Evolutionary conservation across 345 rosid genomes (phyloP).

Genomic region (Hevea brasiliensis): DNA sequence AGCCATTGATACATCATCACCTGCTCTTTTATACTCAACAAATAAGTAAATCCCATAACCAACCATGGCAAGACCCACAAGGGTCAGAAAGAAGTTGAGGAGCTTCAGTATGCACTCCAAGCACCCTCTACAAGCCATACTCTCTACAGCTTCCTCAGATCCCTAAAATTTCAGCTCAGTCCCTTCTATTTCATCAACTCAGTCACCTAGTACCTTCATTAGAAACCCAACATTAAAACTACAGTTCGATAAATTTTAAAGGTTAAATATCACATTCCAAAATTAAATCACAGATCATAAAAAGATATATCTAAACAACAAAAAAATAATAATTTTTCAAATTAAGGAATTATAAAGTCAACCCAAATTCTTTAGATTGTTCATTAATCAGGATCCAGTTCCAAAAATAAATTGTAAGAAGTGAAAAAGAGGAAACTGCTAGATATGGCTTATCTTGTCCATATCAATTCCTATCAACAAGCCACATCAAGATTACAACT

Average conservation of each 20-base stretch:
- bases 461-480: too few species aligned
- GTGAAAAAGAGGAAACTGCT: background rate
- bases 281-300: background rate
- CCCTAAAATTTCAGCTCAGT: constrained; percentile 15
- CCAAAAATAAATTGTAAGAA: background rate
- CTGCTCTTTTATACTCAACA: constrained; percentile 57
- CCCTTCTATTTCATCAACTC: constrained; percentile 36
- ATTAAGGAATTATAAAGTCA: too few species aligned
- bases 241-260: background rate
- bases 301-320: too few species aligned
- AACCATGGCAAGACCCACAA: constrained; percentile 85
- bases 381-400: background rate
- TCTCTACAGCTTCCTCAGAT: constrained; percentile 13
- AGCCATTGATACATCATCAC: constrained; percentile 28
- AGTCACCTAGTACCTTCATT: constrained; percentile 27
- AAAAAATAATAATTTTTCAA: too few species aligned
- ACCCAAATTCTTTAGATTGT: background rate
- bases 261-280: background rate
- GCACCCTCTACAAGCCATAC: constrained; percentile 84
- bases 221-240: constrained; percentile 1
- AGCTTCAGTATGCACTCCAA: constrained; percentile 80
- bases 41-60: constrained; percentile 97
- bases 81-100: constrained; percentile 70
- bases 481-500: too few species aligned
- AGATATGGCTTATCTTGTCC: too few species aligned